Evolutionary conservation across 1,139 yeast genomes (phyloP), one percentile per base, ranked within the genome.

Genomic region (Scheffersomyces lignicola): DNA sequence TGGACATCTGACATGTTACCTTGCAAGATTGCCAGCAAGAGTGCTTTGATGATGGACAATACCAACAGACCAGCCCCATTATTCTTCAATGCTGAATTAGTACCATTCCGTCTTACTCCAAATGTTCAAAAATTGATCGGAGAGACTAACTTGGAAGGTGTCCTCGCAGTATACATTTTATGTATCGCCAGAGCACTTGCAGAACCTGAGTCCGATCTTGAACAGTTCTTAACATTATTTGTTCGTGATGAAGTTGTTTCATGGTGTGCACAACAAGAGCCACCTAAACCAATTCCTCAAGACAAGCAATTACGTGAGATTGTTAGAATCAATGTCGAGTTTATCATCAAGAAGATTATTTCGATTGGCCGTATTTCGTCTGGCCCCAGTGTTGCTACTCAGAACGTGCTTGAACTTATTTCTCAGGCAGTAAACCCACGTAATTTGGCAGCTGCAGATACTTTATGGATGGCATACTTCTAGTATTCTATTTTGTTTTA

Each of bases 1-100:
- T 88, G 95, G 83, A 89, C 97, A 0, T 80, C 94, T 3, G 98
- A 94, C 52, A 89, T 92, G 96, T 70, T 94, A 36, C 97, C 98
- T 17, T 83, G 89, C 49, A 83, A 83, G 60, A 70, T 82, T 47
- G 84, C 86, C 10, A 75, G 78, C 47, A 74, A 80, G 44, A 76
- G 72, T 51, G 73, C 83, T 20, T 73, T 78, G 4, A 60, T 79
- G 36, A 88, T 80, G 51, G 70, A 72, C 7, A 69, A 77, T 9
- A 76, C 83, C 57, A 62, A 64, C 4, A 66, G 82, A 41, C 79
- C 82, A 6, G 83, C 95, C 0, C 98, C 99, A 20, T 74, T 92
- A 24, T 89, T 92, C 69, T 86, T 85, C 54, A 88, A 89, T 50
- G 80, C 90, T n/a, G 99, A 94, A 56, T 79, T 89, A 47, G 97